Evolutionary conservation across 768 basidiomycete species (phyloP), one percentile per base, ranked within the genome.

Genomic region (Jaapia argillacea): DNA sequence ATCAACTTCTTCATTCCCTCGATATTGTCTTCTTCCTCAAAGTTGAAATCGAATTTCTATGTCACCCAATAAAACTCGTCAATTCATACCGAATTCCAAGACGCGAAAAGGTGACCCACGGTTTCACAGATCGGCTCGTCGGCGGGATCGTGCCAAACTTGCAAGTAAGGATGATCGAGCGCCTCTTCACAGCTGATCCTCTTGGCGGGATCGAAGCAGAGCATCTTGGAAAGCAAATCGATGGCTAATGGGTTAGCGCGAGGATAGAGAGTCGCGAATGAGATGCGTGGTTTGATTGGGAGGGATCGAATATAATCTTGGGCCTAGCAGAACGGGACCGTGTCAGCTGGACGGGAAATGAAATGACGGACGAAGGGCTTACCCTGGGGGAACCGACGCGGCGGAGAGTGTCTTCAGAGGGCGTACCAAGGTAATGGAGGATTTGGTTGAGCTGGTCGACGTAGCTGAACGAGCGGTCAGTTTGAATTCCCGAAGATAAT

Each of bases 401-500:
- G 38, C 94, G 81, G 10, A 99, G 77, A 0, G 96, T 96, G 48
- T 94, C 90, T 59, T 99, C 96, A 16, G 88, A 87, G 1, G 94
- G 96, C 1, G 96, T 98, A 21, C 96, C 96, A n/a, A 98, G 79
- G 56, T 93, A 90, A 61, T 98, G 93, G 27, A 99, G 71, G 56
- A 99, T 97, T 63, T 96, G 91, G 59, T 98, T 98, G 41, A 98
- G 72, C 61, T 99, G 96, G 60, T 99, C 96, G 44, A 99, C 94
- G 58, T 99, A 98, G 58, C 88, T 90, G 54, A 6, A 41, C 13
- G 43, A 5, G 21, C 27, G 48, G 13, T 49, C 41, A 45, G 46
- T 41, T 28, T 12, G 4, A 31, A 31, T 21, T 25, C 26, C 14
- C 37, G 39, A 22, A 42, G 24, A 2, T 10, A 38, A 24, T 38